Conservation (phyloP, 768 basidiomycete genomes). For the Boletus subcaerulescens region DNA sequence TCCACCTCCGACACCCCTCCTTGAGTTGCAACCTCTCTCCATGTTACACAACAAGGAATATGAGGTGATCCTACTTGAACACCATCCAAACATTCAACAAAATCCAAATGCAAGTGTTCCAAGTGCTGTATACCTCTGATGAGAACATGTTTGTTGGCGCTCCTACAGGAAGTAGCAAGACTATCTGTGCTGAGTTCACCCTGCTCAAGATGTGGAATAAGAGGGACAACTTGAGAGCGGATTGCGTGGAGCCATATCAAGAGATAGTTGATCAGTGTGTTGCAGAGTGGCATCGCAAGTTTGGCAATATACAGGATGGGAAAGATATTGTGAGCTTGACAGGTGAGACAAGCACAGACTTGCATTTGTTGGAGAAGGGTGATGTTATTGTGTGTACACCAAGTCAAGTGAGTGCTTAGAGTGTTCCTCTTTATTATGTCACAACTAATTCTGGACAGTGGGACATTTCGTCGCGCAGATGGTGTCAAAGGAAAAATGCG, state of each 20-base stretch:
- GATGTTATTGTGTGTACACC: no score
- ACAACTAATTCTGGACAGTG: conserved; percentile 25
- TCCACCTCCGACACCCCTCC: conserved; percentile 86
- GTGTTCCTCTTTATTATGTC: no score
- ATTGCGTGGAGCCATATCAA: no score
- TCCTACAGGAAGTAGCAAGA: no score
- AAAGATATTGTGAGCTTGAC: no score
- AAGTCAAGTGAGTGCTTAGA: conserved; percentile 68
- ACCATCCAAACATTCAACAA: conserved; percentile 74
- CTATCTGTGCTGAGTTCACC: no score
- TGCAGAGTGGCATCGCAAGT: conserved; percentile 85
- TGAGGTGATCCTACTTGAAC: conserved; percentile 75
- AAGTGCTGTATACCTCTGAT: conserved; percentile 92
- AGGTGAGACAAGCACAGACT: no score
- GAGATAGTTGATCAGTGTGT: conserved; percentile 49
- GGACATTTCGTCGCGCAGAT: no score
- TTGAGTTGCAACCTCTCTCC: conserved; percentile 90
- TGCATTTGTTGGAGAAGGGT: no score
- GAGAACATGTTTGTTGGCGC: conserved; percentile 97
- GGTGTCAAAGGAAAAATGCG: conserved; percentile 36
- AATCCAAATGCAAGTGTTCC: conserved; percentile 61
- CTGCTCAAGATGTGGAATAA: no score
- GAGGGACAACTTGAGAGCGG: no score
- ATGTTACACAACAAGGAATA: conserved; percentile 94
- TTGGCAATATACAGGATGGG: conserved; percentile 76